phyloP scores from a whole-genome alignment of 1,139 yeast genomes.

The Yarrowia galli region DNA sequence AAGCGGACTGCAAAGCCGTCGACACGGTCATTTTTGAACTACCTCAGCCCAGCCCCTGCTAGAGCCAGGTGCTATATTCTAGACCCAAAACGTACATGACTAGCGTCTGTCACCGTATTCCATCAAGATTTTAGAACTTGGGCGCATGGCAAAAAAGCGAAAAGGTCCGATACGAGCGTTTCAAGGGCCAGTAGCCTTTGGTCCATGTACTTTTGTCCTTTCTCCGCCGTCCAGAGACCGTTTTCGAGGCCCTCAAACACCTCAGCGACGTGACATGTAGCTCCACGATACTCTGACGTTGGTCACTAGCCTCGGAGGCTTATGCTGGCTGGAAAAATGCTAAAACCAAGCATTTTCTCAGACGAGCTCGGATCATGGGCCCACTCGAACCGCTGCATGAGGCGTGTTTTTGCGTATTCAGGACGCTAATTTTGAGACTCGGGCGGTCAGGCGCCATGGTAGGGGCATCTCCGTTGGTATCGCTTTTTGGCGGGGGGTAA shows the following conservation, averaged over 20 bases:
- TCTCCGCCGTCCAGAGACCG: not conserved
- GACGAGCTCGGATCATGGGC: not conserved
- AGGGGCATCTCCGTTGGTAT: not conserved
- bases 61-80: not conserved
- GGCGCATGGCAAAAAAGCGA: slow-evolving; percentile 10
- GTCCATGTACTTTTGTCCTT: not conserved
- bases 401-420: not conserved
- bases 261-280: not conserved
- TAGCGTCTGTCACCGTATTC: slow-evolving; percentile 29
- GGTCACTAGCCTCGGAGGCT: not conserved
- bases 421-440: not conserved
- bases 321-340: not conserved
- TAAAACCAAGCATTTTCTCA: not conserved
- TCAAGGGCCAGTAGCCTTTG: not conserved
- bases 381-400: not conserved
- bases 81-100: slow-evolving; percentile 18
- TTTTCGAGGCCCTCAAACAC: not conserved
- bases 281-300: slow-evolving; percentile 14
- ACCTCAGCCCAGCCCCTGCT: slow-evolving; percentile 8
- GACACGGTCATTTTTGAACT: not conserved
- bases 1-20: not conserved
- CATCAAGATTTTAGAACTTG: not conserved
- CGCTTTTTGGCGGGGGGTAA: too few species aligned
- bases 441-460: not conserved
- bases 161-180: not conserved